Evolutionary conservation across 1,284 basidiomycete species (phyloP), one percentile per base, ranked within the genome.

Genomic region (Tylopilus orsonianus): DNA sequence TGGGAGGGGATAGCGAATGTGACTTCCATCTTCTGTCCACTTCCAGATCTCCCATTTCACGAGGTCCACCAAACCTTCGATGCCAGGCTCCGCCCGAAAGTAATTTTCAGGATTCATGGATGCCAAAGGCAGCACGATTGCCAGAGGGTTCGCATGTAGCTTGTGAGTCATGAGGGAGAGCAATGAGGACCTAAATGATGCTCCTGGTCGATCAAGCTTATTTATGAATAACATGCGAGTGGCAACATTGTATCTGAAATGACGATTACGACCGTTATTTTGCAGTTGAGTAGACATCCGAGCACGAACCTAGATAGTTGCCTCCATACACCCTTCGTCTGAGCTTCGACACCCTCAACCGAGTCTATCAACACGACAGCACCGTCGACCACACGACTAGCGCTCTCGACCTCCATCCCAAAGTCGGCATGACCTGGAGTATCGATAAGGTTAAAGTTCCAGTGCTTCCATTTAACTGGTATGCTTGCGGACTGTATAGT

Each of bases 371-470:
- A 70, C 14, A 95, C 87, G 13, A 95, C 83, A 5, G 90, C 90
- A 49, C 93, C 93, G 59, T 95, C 92, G 2, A 93, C 83, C 8
- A 95, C 87, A 14, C 92, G 81, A 60, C 92, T 91, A 12, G 92
- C 91, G 57, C 91, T 88, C 66, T 94, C 93, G 9, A 95, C 93
- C 60, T 95, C 92, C 87, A 95, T 93, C 2, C 91, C 92, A 69
- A 95, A 95, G 67, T 95, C 92, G 7, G 91, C 90, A 67, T 95
- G 92, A 14, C 92, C 92, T 7, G 92, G 92, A 5, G 92, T 95
- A 61, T 95, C 93, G 41, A 95, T 86, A 32, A 95, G 77, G 58
- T 93, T 93, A 68, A 91, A 89, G 4, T 77, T 82, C 81, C 87
- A 90, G 52, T 81, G 65, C 61, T 85, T 81, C 93, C 93, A 95